A percentile compares a stretch with the other conserved stretches of the same genome.
Evolutionary conservation across 2,329 filamentous ascomycete species (phyloP).

Genomic region (Aspergillus hortae): DNA sequence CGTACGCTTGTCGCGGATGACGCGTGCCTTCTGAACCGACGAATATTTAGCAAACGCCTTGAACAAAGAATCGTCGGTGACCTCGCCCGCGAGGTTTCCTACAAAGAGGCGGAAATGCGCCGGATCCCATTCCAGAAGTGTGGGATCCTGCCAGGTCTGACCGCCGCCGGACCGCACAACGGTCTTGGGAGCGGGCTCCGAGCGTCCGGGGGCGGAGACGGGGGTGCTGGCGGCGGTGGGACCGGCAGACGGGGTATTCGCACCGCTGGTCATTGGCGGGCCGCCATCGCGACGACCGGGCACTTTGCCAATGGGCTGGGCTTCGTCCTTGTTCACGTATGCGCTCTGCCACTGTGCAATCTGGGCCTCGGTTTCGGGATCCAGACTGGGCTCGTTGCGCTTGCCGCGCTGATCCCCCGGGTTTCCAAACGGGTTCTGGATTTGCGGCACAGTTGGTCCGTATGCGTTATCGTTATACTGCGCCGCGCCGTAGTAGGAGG

Average conservation of each 20-base stretch:
- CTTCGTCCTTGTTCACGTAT: slow-evolving; percentile 65
- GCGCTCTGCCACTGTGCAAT: slow-evolving; percentile 95
- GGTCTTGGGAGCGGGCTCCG: slow-evolving; percentile 64
- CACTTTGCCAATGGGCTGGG: slow-evolving; percentile 30
- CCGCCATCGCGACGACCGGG: slow-evolving; percentile 43
- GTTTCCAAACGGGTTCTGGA: slow-evolving; percentile 75
- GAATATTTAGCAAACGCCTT: slow-evolving; percentile 90
- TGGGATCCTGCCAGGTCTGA: slow-evolving; percentile 85
- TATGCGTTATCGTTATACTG: slow-evolving; percentile 45
- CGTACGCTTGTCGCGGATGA: slow-evolving; percentile 91
- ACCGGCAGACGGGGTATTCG: slow-evolving; percentile 25
- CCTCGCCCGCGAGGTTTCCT: slow-evolving; percentile 93
- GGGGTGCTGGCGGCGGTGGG: slow-evolving; percentile 35
- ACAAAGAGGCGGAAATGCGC: slow-evolving; percentile 92
- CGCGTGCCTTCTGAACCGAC: slow-evolving; percentile 86
- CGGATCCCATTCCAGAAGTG: slow-evolving; percentile 92
- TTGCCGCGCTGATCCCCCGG: slow-evolving; percentile 46
- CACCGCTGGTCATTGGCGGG: slow-evolving; percentile 33
- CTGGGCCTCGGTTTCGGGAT: slow-evolving; percentile 83
- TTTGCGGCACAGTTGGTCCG: slow-evolving; percentile 61
- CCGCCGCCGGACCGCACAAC: slow-evolving; percentile 86
- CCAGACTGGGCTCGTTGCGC: slow-evolving; percentile 43
- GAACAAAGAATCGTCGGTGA: slow-evolving; percentile 89
- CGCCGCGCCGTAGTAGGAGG: slow-evolving; percentile 47
- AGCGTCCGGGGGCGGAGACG: slow-evolving; percentile 41